phyloP scores from a whole-genome alignment of 2,329 filamentous ascomycete species.

The Diplodia scrobiculata region DNA sequence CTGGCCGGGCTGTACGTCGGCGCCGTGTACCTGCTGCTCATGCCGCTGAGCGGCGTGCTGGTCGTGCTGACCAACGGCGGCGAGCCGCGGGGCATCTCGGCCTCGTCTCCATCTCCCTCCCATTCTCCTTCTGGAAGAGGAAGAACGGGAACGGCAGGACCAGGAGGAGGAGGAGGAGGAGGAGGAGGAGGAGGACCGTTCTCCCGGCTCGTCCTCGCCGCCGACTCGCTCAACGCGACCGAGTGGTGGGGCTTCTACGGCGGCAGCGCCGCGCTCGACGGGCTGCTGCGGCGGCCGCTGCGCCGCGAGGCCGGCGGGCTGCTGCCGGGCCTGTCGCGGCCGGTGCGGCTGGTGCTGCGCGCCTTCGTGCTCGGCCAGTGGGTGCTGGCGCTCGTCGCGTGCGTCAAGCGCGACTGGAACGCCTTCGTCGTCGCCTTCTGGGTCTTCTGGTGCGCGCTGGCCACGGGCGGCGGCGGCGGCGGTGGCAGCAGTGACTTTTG shows the following conservation, averaged over 20 bases:
- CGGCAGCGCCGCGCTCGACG: not conserved
- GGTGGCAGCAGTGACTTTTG: not conserved
- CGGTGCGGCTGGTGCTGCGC: not conserved
- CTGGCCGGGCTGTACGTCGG: not conserved
- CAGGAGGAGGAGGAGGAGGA: too few species aligned
- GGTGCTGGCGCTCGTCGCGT: constrained; percentile 5
- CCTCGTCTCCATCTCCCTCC: not conserved
- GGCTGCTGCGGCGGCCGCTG: constrained; percentile 1
- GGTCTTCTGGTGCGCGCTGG: constrained; percentile 11
- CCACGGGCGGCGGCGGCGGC: not conserved
- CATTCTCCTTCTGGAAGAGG: not conserved
- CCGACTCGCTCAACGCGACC: constrained; percentile 6
- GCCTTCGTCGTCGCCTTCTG: constrained; percentile 17
- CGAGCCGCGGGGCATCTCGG: not conserved
- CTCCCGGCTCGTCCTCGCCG: not conserved
- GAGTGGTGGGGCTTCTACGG: constrained; percentile 24
- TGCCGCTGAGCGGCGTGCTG: constrained; percentile 9
- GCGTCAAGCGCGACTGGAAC: constrained; percentile 17
- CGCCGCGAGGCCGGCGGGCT: not conserved
- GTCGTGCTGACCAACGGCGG: constrained; percentile 15
- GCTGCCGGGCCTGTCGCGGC: not conserved
- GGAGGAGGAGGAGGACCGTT: not conserved
- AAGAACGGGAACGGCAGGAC: too few species aligned
- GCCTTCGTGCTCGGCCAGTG: constrained; percentile 8
- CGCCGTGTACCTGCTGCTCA: constrained; percentile 6